phyloP scores from a whole-genome alignment of 164 flowering plant genomes.

The Berberis thunbergii region DNA sequence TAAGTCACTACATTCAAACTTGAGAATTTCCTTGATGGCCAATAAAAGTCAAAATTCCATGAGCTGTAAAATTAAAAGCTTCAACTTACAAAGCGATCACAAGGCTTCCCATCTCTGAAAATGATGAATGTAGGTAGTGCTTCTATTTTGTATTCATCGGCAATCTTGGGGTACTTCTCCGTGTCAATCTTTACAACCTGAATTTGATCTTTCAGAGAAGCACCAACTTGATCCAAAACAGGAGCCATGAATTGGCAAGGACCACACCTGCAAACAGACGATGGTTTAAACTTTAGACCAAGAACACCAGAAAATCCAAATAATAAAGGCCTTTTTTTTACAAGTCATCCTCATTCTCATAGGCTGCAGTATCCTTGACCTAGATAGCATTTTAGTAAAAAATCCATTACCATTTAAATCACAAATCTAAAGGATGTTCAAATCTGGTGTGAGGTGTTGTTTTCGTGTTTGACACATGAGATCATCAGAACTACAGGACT shows the following conservation, averaged over 20 bases:
- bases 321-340: neutral
- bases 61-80: neutral
- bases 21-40: neutral
- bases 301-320: neutral
- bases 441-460: too few relatives aligned
- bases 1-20: neutral
- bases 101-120: slow-evolving; percentile 74
- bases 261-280: slow-evolving; percentile 69
- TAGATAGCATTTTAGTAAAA: too few relatives aligned
- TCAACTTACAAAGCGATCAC: slow-evolving; percentile 80
- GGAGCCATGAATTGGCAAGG: slow-evolving; percentile 97
- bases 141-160: slow-evolving; percentile 54
- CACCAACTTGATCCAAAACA: slow-evolving; percentile 62
- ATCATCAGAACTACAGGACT: too few relatives aligned
- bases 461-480: too few relatives aligned
- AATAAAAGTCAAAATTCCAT: neutral
- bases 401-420: too few relatives aligned
- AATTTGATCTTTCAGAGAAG: slow-evolving; percentile 49
- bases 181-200: slow-evolving; percentile 90
- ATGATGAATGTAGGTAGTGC: slow-evolving; percentile 90
- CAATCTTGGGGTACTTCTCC: slow-evolving; percentile 80
- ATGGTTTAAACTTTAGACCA: neutral
- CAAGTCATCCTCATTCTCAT: neutral
- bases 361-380: too few relatives aligned
- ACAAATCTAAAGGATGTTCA: too few relatives aligned